A percentile compares a stretch with the other conserved stretches of the same genome.
phyloP scores from a whole-genome alignment of 495 filamentous ascomycete genomes.

The Daldinia decipiens region DNA sequence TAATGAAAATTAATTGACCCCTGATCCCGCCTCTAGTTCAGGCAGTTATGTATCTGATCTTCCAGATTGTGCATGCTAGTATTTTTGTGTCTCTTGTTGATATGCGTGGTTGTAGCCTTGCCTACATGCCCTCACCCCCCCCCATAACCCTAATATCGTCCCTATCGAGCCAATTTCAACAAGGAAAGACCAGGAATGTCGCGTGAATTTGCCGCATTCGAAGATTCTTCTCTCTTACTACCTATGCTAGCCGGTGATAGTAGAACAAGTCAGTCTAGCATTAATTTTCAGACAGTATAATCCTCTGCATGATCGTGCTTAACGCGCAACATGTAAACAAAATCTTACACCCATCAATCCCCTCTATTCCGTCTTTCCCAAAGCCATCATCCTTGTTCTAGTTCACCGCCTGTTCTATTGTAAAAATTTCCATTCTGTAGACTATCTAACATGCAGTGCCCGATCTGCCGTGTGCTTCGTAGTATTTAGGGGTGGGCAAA shows the following conservation, averaged over 20 bases:
- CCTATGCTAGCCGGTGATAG: not conserved
- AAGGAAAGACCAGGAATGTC: too few relatives aligned
- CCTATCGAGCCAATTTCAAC: not conserved
- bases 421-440: not conserved
- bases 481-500: not conserved
- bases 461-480: not conserved
- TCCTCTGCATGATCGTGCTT: not conserved
- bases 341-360: not conserved
- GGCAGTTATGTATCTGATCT: not conserved
- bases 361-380: not conserved
- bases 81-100: not conserved
- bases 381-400: not conserved
- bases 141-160: not conserved
- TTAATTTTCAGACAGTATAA: not conserved
- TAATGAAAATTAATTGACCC: constrained; percentile 52
- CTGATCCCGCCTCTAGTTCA: constrained; percentile 34
- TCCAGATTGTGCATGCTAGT: not conserved
- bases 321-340: not conserved
- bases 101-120: not conserved
- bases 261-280: not conserved
- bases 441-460: not conserved
- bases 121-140: too few relatives aligned
- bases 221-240: not conserved
- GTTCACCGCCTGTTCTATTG: not conserved
- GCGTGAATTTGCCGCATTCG: not conserved